A percentile compares a stretch with the other conserved stretches of the same genome.
Evolutionary conservation across 2,329 filamentous ascomycete genomes (phyloP).

Genomic region (Xylariaceae sp.): DNA sequence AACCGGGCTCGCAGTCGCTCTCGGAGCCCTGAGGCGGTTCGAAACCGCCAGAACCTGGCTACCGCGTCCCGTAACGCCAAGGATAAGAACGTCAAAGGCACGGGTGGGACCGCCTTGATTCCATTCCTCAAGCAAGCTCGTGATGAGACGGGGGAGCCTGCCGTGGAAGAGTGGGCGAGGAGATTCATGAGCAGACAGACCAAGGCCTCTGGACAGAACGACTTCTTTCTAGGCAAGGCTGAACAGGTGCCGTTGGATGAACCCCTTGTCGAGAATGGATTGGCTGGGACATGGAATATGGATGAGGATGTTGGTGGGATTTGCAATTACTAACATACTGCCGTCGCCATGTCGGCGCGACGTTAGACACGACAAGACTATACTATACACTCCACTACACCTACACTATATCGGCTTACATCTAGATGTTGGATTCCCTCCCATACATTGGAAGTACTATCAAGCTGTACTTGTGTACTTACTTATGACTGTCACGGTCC

Average conservation of each 20-base stretch:
- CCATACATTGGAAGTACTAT: background rate
- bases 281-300: slow-evolving; percentile 84
- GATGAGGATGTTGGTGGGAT: slow-evolving; percentile 70
- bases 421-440: background rate
- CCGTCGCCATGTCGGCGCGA: background rate
- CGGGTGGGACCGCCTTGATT: slow-evolving; percentile 88
- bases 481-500: background rate
- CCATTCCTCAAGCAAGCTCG: slow-evolving; percentile 94
- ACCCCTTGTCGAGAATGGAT: slow-evolving; percentile 43
- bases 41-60: slow-evolving; percentile 53
- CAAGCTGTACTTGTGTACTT: background rate
- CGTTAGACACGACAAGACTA: background rate
- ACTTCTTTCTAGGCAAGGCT: slow-evolving; percentile 54
- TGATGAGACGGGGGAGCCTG: slow-evolving; percentile 91
- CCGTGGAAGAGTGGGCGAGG: slow-evolving; percentile 61
- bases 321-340: slow-evolving; percentile 42
- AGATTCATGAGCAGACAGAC: slow-evolving; percentile 52
- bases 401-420: no score
- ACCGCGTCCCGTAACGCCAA: slow-evolving; percentile 46
- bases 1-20: slow-evolving; percentile 59
- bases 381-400: no score
- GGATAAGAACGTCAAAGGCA: slow-evolving; percentile 68
- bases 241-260: slow-evolving; percentile 30
- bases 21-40: slow-evolving; percentile 48
- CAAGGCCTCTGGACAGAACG: slow-evolving; percentile 44